Conservation (phyloP, 768 basidiomycete species). For the Tulasnella sp. region DNA sequence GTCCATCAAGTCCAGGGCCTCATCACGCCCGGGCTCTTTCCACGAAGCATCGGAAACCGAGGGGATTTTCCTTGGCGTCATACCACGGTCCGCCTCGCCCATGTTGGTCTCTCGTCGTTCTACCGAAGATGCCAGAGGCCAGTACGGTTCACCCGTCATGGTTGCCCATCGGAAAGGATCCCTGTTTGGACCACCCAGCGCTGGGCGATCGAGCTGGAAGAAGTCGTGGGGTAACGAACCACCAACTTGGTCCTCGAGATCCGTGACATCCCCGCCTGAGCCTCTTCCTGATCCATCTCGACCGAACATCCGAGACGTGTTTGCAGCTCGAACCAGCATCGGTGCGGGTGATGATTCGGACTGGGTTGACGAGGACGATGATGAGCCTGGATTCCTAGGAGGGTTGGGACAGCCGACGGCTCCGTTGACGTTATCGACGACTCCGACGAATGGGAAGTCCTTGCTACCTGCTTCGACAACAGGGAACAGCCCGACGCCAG, state of each 20-base stretch:
- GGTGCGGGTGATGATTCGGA: conserved; percentile 66
- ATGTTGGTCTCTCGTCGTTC: conserved; percentile 16
- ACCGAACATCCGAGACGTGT: conserved; percentile 57
- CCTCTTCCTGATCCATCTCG: conserved; percentile 48
- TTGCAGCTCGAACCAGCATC: conserved; percentile 50
- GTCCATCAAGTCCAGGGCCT: conserved; percentile 60
- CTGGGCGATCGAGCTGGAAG: conserved; percentile 65
- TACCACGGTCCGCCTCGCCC: conserved; percentile 29
- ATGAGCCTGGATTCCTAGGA: conserved; percentile 54
- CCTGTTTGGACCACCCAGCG: conserved; percentile 33
- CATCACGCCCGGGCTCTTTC: conserved; percentile 65
- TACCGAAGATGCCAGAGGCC: conserved; percentile 10
- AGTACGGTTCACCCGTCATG: conserved; percentile 42
- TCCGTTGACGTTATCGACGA: conserved; percentile 26
- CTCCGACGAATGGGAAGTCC: conserved; percentile 13
- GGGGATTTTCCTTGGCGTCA: conserved; percentile 41
- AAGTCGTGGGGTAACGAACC: conserved; percentile 82
- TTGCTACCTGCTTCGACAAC: conserved; percentile 16
- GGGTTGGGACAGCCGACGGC: conserved; percentile 49
- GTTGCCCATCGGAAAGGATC: conserved; percentile 72
- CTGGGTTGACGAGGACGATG: conserved; percentile 83
- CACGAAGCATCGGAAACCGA: conserved; percentile 65
- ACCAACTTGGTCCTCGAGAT: conserved; percentile 65
- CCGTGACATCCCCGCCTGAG: conserved; percentile 54
- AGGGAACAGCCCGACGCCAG: conserved; percentile 28